Percentiles rank a stretch among this genome's conserved stretches.
Evolutionary conservation across 805 yeast genomes (phyloP).

Genomic region (Priceomyces haplophilus): DNA sequence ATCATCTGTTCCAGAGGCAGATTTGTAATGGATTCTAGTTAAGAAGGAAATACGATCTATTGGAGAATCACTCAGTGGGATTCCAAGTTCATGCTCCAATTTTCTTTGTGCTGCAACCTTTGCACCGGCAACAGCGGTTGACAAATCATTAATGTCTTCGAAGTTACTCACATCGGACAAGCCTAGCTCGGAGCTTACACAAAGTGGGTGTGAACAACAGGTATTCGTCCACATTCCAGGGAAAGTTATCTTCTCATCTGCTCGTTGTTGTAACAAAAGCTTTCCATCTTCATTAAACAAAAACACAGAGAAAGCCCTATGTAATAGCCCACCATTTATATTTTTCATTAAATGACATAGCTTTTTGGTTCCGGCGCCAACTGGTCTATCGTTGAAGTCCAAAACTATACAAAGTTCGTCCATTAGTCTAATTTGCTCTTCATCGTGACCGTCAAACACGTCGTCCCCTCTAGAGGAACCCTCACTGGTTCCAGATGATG

Average conservation of each 20-base stretch:
- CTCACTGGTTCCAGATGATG: constrained; percentile 37
- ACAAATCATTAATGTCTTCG: constrained; percentile 35
- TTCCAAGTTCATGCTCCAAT: constrained; percentile 90
- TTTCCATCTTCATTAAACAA: constrained; percentile 74
- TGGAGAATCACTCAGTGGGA: constrained; percentile 57
- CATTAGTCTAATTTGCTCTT: constrained; percentile 92
- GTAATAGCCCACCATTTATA: constrained; percentile 81
- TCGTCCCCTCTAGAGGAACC: constrained; percentile 17
- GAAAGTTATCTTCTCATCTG: constrained; percentile 93
- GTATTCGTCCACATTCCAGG: constrained; percentile 98
- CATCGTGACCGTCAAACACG: constrained; percentile 83
- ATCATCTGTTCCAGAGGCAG: constrained; percentile 69
- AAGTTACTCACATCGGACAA: constrained; percentile 12
- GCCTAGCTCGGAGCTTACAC: constrained; percentile 80
- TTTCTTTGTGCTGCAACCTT: constrained; percentile 89
- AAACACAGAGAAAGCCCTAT: constrained; percentile 96
- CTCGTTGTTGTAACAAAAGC: constrained; percentile 89
- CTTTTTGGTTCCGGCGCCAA: constrained; percentile 94
- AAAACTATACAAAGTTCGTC: constrained; percentile 93
- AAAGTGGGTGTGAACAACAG: constrained; percentile 96
- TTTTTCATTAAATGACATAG: constrained; percentile 84
- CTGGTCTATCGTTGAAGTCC: constrained; percentile 80
- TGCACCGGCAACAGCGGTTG: constrained; percentile 69
- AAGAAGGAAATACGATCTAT: constrained; percentile 70
- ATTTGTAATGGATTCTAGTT: constrained; percentile 93